These are phyloP conservation scores for Aspergillus pseudotamarii DNA, from an alignment of 2,329 filamentous ascomycete genomes.

Conservation along the genomic window DNA sequence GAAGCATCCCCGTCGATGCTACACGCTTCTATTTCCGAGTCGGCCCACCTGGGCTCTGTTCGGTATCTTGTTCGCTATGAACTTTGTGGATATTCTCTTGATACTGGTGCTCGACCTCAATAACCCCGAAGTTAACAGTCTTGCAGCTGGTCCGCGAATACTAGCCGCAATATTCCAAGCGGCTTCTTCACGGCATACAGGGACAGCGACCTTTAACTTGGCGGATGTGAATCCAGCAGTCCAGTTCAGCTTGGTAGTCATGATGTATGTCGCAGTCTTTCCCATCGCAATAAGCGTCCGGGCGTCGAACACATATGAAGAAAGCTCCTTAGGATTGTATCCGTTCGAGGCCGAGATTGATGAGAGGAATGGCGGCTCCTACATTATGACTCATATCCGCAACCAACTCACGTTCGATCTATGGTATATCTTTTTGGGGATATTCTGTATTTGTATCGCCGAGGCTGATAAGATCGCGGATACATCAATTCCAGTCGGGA, in stretches of 20 bases:
- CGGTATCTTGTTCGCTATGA: conserved; percentile 54
- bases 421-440: conserved; percentile 64
- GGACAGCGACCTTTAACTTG: conserved; percentile 55
- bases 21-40: conserved; percentile 64
- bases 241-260: conserved; percentile 68
- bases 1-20: conserved; percentile 65
- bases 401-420: conserved; percentile 67
- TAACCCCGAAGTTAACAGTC: conserved; percentile 50
- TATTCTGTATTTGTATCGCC: conserved; percentile 61
- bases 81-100: conserved; percentile 58
- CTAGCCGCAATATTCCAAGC: conserved; percentile 64
- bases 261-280: conserved; percentile 99
- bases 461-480: conserved; percentile 45
- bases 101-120: conserved; percentile 57
- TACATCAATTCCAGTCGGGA: conserved; percentile 28
- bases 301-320: conserved; percentile 69
- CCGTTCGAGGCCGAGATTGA: conserved; percentile 33
- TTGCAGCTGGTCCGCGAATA: conserved; percentile 51
- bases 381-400: conserved; percentile 58
- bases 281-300: conserved; percentile 93
- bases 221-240: conserved; percentile 57
- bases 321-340: conserved; percentile 63
- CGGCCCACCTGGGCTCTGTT: conserved; percentile 61
- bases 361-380: conserved; percentile 35
- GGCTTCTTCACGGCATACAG: conserved; percentile 52